Base-by-base conservation (phyloP, 1,284 basidiomycete genomes). In the Ceratobasidium papillatum region DNA sequence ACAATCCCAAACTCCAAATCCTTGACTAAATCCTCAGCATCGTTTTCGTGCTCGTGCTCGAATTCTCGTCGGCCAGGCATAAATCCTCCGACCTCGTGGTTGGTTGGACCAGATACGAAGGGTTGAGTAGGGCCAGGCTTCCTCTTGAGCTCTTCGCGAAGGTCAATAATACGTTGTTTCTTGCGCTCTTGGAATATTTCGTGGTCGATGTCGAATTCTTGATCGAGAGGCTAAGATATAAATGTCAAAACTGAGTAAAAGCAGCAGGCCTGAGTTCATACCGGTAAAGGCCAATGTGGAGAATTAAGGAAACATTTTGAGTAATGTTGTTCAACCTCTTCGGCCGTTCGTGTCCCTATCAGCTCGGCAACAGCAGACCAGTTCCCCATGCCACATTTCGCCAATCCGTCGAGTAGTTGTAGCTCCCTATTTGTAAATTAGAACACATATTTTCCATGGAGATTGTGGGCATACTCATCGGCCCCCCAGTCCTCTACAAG, bases 291-390 rank as follows among this genome's bases (percentile, higher is more conserved):
- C 89, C 92, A 95, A 76, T 88, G 80, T 34, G 87, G 85, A 27
- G 92, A 92, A 76, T 91, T 88, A 74, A 98, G 87, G 80, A 96
- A 99, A 38, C 94, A 89, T 54, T 88, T 82, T 61, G 90, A 87
- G 82, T 99, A 99, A 84, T 99, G 97, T 69, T 90, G 84, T 82
- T 97, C 93, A 32, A 96, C 94, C 80, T 99, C 97, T 80, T 98
- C 96, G 81, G 93, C 96, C 7, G 95, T 94, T 71, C 96, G 88
- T 4, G 96, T 98, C 5, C 98, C 97, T 69, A 99, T 90, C 79
- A 99, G 95, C 79, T 98, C 96, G 1, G 96, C 94, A 65, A 98
- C 95, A 80, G 97, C 96, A 80, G 93, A 91, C 97, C 97, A 99
- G 82, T 99, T 99, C 14, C 98, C 98, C 27, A 99, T 83, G 0